Conservation (phyloP, 1,139 yeast genomes). For the Entelexis paramagnoliae region DNA sequence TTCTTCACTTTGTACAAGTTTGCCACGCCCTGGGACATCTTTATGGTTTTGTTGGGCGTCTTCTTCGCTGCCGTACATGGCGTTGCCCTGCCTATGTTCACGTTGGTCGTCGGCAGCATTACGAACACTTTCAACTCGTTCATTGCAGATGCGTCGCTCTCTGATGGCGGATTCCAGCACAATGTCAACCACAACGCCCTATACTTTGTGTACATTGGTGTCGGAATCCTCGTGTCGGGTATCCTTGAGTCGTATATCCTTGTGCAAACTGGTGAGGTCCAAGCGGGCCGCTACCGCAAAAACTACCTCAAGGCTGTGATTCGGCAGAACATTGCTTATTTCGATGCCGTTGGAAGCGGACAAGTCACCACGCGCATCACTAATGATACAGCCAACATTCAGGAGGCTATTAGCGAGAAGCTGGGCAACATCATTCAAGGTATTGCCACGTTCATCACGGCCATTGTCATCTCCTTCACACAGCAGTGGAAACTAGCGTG, state of each 20-base stretch:
- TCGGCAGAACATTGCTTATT: constrained; percentile 39
- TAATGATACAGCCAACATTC: constrained; percentile 36
- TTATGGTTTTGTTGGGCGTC: constrained; percentile 28
- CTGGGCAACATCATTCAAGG: constrained; percentile 35
- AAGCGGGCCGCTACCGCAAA: constrained; percentile 36
- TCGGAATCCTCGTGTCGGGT: constrained; percentile 32
- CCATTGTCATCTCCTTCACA: constrained; percentile 36
- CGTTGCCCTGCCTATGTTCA: constrained; percentile 35
- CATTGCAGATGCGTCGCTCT: constrained; percentile 27
- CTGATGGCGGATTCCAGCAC: constrained; percentile 29
- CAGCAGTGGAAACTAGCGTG: constrained; percentile 36
- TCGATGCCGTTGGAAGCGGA: constrained; percentile 39
- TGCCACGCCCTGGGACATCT: constrained; percentile 30
- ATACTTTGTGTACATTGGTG: constrained; percentile 34
- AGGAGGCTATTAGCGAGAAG: constrained; percentile 40
- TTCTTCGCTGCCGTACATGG: constrained; percentile 32
- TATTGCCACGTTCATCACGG: constrained; percentile 35
- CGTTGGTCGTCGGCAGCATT: constrained; percentile 35
- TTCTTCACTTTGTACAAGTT: constrained; percentile 32
- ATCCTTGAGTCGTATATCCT: constrained; percentile 29
- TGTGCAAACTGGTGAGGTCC: constrained; percentile 36
- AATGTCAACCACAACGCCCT: constrained; percentile 31
- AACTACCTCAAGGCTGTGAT: constrained; percentile 34
- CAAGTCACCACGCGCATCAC: constrained; percentile 39
- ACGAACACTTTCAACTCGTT: constrained; percentile 33